Base-by-base conservation (phyloP, 805 yeast genomes). In the Candida qinlingensis region DNA sequence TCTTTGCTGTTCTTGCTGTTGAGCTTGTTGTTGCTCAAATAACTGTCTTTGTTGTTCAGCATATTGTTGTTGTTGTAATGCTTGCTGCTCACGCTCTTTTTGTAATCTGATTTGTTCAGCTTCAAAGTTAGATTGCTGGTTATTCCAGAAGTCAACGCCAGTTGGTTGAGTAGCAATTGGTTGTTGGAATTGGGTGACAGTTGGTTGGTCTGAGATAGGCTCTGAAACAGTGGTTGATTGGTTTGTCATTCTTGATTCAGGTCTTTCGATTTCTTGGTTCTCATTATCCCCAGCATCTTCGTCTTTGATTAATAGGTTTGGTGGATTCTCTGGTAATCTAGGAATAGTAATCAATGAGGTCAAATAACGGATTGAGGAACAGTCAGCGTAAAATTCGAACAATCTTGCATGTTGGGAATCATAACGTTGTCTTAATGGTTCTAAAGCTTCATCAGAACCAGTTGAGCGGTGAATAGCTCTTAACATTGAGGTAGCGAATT, bases 401-500 rank as follows among this genome's bases (percentile, higher is more conserved):
- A 92, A 69, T 45, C 85, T 71, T 46, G 76, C 70, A 61, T 80
- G 86, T 33, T 63, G 67, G 1, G 83, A 73, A 55, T 75, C 75
- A 60, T 83, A 92, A 45, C 92, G 74, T 37, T 81, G 81, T 54
- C 81, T 73, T 53, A 92, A 73, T 4, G 94, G 92, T 55, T 77
- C 78, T 54, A 92, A 71, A 1, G 89, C 92, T 5, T 85, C 96
- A 25, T 79, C 86, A 31, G 80, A 83, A 49, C 83, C 81, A 53
- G 86, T 77, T 57, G 87, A 75, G 58, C 79, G 79, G 60, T 86
- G 80, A 80, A 92, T 75, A 0, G 96, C 97, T 55, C 96, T 78
- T 50, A 92, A 70, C 98, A 92, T 91, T 8, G 96, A 84, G 2
- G 88, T 85, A 49, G 86, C 71, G 59, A 92, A 92, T 65, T 89